A percentile compares a stretch with the other conserved stretches of the same genome.
Evolutionary conservation across 2,329 filamentous ascomycete genomes (phyloP).

Genomic region (Aspergillus intermedius): DNA sequence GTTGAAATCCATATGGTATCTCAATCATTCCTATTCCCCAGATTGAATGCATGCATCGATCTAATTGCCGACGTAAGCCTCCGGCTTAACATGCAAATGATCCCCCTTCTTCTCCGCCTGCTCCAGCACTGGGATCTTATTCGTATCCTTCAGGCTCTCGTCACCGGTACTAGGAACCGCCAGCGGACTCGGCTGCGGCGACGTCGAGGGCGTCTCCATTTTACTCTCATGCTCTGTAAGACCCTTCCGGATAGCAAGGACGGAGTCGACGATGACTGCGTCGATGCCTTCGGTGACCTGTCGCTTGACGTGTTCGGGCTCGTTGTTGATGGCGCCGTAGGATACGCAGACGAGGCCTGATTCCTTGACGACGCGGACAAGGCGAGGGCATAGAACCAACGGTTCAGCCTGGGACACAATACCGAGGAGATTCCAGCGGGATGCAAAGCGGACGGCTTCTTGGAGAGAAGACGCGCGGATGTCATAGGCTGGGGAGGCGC

Average conservation of each 20-base stretch:
- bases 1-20: background rate
- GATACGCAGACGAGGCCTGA: conserved; percentile 89
- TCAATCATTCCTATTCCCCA: background rate
- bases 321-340: conserved; percentile 87
- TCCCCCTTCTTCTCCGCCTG: conserved; percentile 16
- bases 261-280: conserved; percentile 93
- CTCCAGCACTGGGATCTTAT: conserved; percentile 22
- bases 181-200: conserved; percentile 20
- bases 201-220: conserved; percentile 16
- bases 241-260: conserved; percentile 85
- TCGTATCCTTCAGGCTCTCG: conserved; percentile 7
- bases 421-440: conserved; percentile 87
- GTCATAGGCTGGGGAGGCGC: conserved; percentile 73
- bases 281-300: conserved; percentile 96
- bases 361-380: conserved; percentile 91
- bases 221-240: conserved; percentile 51
- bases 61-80: conserved; percentile 3
- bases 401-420: conserved; percentile 86
- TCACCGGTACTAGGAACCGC: conserved; percentile 4
- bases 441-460: conserved; percentile 91
- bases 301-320: conserved; percentile 72
- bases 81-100: conserved; percentile 14
- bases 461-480: conserved; percentile 86
- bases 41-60: background rate
- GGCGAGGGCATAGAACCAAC: conserved; percentile 76